phyloP scores from a whole-genome alignment of 2,329 filamentous ascomycete species.

The Pseudogymnoascus sp. region DNA sequence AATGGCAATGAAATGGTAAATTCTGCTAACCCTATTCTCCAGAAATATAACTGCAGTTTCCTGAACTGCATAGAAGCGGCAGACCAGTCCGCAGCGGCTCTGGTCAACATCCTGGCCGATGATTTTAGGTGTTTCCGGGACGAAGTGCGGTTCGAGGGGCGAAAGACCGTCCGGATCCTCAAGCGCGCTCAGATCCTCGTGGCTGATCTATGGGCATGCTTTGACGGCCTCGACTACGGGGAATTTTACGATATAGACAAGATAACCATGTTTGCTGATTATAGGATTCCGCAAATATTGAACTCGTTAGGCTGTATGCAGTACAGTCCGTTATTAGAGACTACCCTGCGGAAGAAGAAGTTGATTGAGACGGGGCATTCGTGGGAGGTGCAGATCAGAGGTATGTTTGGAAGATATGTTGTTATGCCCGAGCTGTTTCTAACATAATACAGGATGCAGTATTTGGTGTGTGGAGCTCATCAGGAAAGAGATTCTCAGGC shows the following conservation, averaged over 20 bases:
- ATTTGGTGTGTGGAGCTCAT: constrained; percentile 96
- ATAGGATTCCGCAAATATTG: constrained; percentile 90
- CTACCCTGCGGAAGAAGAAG: constrained; percentile 57
- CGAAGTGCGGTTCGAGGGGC: constrained; percentile 66
- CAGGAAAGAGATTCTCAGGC: constrained; percentile 65
- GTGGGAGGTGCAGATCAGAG: constrained; percentile 84
- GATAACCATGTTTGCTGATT: constrained; percentile 98
- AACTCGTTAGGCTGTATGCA: constrained; percentile 73
- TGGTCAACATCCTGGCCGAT: constrained; percentile 78
- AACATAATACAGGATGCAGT: constrained; percentile 57
- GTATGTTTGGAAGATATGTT: constrained; percentile 34
- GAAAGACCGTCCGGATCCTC: constrained; percentile 67
- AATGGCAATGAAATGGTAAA: not conserved
- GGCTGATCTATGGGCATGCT: constrained; percentile 94
- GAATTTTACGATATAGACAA: constrained; percentile 85
- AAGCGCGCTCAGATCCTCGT: constrained; percentile 96
- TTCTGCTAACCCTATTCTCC: constrained; percentile 15
- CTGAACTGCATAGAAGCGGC: constrained; percentile 66
- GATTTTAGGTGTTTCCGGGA: constrained; percentile 85
- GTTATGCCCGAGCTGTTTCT: not conserved
- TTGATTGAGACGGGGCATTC: constrained; percentile 62
- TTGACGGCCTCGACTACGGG: constrained; percentile 73
- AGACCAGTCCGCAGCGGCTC: constrained; percentile 67
- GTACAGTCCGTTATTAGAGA: constrained; percentile 74
- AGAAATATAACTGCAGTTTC: constrained; percentile 73